Evolutionary conservation across 2,329 filamentous ascomycete genomes (phyloP).

Genomic region (Neonectria hederae): DNA sequence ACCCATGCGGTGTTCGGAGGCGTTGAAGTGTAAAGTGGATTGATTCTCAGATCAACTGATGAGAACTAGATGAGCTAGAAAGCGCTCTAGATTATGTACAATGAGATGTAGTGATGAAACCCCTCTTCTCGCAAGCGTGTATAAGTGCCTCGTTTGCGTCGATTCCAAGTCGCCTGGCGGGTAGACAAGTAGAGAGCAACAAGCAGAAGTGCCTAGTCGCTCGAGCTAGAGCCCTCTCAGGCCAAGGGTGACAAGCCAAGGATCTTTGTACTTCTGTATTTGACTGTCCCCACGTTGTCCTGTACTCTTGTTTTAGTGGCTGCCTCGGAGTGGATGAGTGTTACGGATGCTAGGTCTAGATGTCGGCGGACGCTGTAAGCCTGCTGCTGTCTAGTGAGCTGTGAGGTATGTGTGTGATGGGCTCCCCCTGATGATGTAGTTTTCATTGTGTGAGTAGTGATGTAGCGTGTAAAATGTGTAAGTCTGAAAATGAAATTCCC

Average conservation of each 20-base stretch:
- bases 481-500: slow-evolving; percentile 23
- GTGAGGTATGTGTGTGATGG: slow-evolving; percentile 12
- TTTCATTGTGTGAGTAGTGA: slow-evolving; percentile 27
- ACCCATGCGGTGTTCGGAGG: slow-evolving; percentile 20
- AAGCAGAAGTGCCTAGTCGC: neutral
- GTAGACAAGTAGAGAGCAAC: neutral
- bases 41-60: slow-evolving; percentile 37
- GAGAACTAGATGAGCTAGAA: slow-evolving; percentile 32
- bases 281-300: neutral
- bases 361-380: neutral
- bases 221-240: no score
- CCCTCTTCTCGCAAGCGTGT: neutral
- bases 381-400: slow-evolving; percentile 21
- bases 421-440: slow-evolving; percentile 15
- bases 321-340: neutral
- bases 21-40: slow-evolving; percentile 32
- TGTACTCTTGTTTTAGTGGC: neutral
- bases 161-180: neutral
- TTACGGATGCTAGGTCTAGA: neutral
- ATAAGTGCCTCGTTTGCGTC: neutral
- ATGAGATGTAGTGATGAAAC: slow-evolving; percentile 8
- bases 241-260: neutral
- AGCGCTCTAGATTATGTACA: slow-evolving; percentile 22
- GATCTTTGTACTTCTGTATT: neutral
- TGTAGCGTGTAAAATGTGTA: slow-evolving; percentile 29